phyloP scores from a whole-genome alignment of 495 filamentous ascomycete genomes.

The Staphylotrichum longicolle region DNA sequence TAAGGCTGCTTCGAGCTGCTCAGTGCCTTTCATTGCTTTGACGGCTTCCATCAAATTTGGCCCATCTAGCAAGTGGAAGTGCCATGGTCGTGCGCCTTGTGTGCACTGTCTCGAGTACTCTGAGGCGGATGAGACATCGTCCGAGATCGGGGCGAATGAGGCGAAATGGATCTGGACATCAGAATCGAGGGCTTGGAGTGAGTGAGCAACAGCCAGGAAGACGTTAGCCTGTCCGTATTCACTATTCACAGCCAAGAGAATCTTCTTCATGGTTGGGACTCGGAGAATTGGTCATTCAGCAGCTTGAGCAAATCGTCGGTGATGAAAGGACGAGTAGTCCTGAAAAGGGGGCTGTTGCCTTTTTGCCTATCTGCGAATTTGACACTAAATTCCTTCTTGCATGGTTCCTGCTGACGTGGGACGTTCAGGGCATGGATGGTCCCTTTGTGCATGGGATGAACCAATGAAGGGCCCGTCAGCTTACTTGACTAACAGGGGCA shows the following conservation, averaged over 20 bases:
- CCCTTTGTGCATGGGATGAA: too few relatives aligned
- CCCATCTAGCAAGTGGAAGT: slow-evolving; percentile 9
- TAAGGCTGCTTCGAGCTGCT: background rate
- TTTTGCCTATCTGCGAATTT: too few relatives aligned
- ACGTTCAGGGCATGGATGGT: too few relatives aligned
- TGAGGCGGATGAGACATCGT: slow-evolving; percentile 11
- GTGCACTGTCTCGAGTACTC: slow-evolving; percentile 4
- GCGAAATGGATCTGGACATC: slow-evolving; percentile 49
- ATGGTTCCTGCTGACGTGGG: too few relatives aligned
- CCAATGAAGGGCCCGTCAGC: too few relatives aligned
- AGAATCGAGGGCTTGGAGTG: slow-evolving; percentile 37
- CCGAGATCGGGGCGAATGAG: slow-evolving; percentile 42
- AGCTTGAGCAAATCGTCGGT: too few relatives aligned
- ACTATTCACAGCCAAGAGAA: slow-evolving; percentile 27
- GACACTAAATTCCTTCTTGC: too few relatives aligned
- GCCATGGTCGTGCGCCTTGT: slow-evolving; percentile 18
- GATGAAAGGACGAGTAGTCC: too few relatives aligned
- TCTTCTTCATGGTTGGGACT: slow-evolving; percentile 25
- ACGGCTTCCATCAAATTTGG: background rate
- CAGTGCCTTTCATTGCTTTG: background rate
- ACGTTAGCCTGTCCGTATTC: slow-evolving; percentile 47
- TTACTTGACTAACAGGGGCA: too few relatives aligned
- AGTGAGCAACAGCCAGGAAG: slow-evolving; percentile 39
- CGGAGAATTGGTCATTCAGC: too few relatives aligned
- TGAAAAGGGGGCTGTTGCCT: too few relatives aligned